phyloP scores from a whole-genome alignment of 2,329 filamentous ascomycete species.

The Colletotrichum sp. region DNA sequence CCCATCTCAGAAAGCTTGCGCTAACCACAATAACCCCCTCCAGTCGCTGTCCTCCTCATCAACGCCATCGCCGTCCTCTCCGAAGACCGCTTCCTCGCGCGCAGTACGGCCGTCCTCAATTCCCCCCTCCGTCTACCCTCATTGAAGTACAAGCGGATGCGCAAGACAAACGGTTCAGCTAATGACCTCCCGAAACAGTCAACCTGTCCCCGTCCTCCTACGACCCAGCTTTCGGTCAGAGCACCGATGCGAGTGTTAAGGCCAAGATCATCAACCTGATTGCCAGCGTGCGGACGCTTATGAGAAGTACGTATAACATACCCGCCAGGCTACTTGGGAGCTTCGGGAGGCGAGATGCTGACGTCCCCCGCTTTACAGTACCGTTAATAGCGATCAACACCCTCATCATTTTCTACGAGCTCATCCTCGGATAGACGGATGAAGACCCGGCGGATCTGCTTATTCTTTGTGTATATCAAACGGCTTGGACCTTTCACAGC shows the following conservation, averaged over 20 bases:
- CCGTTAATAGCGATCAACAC: slow-evolving; percentile 85
- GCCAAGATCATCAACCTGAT: slow-evolving; percentile 89
- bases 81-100: slow-evolving; percentile 89
- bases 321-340: neutral
- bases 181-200: slow-evolving; percentile 43
- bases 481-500: neutral
- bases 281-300: slow-evolving; percentile 86
- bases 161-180: neutral
- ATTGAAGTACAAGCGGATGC: neutral
- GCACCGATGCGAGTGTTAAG: slow-evolving; percentile 78
- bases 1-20: neutral
- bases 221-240: slow-evolving; percentile 80
- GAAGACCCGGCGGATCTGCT: neutral
- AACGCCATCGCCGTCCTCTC: slow-evolving; percentile 94
- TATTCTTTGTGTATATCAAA: neutral
- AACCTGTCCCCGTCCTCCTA: slow-evolving; percentile 75
- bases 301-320: slow-evolving; percentile 70
- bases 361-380: slow-evolving; percentile 56
- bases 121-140: neutral
- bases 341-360: neutral
- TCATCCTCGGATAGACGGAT: slow-evolving; percentile 69
- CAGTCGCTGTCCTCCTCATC: slow-evolving; percentile 81
- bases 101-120: slow-evolving; percentile 45
- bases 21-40: neutral
- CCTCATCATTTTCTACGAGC: slow-evolving; percentile 81